Percentiles rank a stretch among this genome's conserved stretches.
Evolutionary conservation across 2,329 filamentous ascomycete species (phyloP).

Genomic region (Thyridium curvatum): DNA sequence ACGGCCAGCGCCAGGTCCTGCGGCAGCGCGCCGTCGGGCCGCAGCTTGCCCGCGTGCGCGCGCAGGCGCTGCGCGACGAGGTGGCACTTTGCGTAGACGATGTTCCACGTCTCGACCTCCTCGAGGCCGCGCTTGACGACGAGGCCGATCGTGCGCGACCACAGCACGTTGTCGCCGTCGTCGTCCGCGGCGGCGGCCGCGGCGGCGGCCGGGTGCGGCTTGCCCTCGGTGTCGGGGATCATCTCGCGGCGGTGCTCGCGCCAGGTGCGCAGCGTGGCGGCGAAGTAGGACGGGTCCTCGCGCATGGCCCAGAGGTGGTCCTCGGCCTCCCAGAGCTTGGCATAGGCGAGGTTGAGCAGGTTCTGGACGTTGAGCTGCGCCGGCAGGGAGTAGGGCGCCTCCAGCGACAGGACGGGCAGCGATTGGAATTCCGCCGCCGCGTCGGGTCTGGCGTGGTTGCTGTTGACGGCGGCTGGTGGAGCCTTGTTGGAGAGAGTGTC

Average conservation of each 20-base stretch:
- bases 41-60: constrained; percentile 1
- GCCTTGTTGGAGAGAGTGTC: neutral
- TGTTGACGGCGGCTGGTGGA: neutral
- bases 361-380: constrained; percentile 2
- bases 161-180: neutral
- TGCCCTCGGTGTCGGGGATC: constrained; percentile 1
- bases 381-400: constrained; percentile 8
- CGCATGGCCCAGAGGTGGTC: constrained; percentile 11
- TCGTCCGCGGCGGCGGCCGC: too few species aligned
- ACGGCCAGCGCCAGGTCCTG: constrained; percentile 7
- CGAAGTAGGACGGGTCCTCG: constrained; percentile 10
- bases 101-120: constrained; percentile 8
- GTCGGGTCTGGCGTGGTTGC: neutral
- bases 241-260: constrained; percentile 7
- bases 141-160: constrained; percentile 3
- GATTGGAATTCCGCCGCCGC: constrained; percentile 2
- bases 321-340: constrained; percentile 7
- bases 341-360: constrained; percentile 4
- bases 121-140: constrained; percentile 6
- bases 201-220: constrained; percentile 2
- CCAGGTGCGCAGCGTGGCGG: constrained; percentile 3
- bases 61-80: constrained; percentile 6
- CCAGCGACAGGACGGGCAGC: constrained; percentile 2
- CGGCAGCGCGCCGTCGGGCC: constrained; percentile 1
- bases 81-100: constrained; percentile 7